phyloP scores from a whole-genome alignment of 805 yeast genomes.

The Hanseniaspora meyeri region DNA sequence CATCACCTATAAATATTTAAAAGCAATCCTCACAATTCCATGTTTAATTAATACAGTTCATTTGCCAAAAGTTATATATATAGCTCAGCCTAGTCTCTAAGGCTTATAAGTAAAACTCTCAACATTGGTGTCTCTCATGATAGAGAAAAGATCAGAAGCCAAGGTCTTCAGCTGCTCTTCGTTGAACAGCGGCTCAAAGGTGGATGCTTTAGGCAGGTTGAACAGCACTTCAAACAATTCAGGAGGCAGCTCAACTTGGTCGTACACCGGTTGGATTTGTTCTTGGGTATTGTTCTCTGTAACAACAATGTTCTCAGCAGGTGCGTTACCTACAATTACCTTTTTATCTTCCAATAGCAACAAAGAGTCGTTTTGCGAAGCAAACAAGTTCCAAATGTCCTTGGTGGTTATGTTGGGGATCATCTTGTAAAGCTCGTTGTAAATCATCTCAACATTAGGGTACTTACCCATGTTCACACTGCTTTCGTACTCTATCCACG shows the following conservation, averaged over 20 bases:
- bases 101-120: constrained; percentile 4
- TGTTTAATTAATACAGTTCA: too few species aligned
- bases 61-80: too few species aligned
- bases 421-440: background rate
- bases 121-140: constrained; percentile 8
- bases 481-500: constrained; percentile 6
- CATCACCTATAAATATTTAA: background rate
- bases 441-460: constrained; percentile 6
- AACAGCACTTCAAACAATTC: constrained; percentile 10
- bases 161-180: constrained; percentile 1
- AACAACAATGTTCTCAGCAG: background rate
- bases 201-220: background rate
- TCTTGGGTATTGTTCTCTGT: background rate
- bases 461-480: constrained; percentile 11
- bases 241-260: constrained; percentile 5
- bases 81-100: too few species aligned
- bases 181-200: constrained; percentile 1
- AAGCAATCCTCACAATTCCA: too few species aligned
- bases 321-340: background rate
- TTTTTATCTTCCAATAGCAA: background rate
- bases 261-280: background rate
- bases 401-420: background rate
- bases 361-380: background rate
- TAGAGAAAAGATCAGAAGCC: constrained; percentile 2
- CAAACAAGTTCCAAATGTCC: constrained; percentile 5